Conservation (phyloP, 441 rosid genomes). For the Gossypium davidsonii region DNA sequence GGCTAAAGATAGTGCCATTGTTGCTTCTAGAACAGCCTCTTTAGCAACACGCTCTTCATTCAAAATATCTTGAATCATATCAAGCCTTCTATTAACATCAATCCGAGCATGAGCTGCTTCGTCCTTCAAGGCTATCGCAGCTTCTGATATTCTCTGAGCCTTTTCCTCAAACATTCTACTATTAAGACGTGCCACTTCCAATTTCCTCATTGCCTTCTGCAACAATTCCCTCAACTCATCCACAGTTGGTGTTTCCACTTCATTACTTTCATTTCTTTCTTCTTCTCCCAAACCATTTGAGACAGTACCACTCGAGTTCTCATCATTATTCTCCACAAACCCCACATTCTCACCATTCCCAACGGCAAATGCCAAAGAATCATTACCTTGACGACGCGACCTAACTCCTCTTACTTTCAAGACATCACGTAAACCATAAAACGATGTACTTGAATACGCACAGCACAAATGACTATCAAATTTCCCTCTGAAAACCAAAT, state of each 20-base stretch:
- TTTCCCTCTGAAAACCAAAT: conserved; percentile 25
- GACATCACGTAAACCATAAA: conserved; percentile 24
- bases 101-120: conserved; percentile 60
- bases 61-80: conserved; percentile 51
- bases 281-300: conserved; percentile 25
- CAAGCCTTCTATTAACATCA: conserved; percentile 50
- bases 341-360: conserved; percentile 53
- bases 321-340: conserved; percentile 31
- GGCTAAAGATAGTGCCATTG: conserved; percentile 76
- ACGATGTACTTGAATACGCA: conserved; percentile 19
- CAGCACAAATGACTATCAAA: conserved; percentile 18
- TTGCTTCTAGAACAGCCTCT: conserved; percentile 74
- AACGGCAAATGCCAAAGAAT: conserved; percentile 52
- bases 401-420: conserved; percentile 29
- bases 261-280: conserved; percentile 36
- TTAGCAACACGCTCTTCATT: conserved; percentile 59
- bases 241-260: conserved; percentile 32
- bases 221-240: conserved; percentile 62
- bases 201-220: conserved; percentile 49
- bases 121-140: conserved; percentile 84
- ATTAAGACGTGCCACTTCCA: conserved; percentile 73
- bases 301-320: conserved; percentile 22
- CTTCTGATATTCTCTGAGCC: conserved; percentile 82
- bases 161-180: conserved; percentile 84
- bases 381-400: conserved; percentile 51